Conservation (phyloP, 2,329 filamentous ascomycete genomes). For the Colletotrichum agaves region DNA sequence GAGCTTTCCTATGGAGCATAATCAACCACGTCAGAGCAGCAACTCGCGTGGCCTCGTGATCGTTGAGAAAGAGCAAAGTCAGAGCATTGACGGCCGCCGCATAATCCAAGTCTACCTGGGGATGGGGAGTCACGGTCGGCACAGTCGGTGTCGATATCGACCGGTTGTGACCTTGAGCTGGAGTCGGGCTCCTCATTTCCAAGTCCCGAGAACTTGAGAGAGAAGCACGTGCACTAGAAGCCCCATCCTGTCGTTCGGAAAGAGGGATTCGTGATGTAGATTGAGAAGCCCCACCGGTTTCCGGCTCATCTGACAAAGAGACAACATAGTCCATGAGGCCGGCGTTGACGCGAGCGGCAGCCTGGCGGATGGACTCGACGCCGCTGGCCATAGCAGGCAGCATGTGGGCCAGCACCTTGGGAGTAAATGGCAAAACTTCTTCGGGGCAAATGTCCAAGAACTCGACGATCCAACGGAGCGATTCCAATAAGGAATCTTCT, state of each 20-base stretch:
- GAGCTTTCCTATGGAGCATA: constrained; percentile 96
- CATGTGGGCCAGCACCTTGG: constrained; percentile 89
- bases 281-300: constrained; percentile 48
- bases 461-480: constrained; percentile 92
- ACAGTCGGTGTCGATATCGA: constrained; percentile 59
- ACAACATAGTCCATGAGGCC: constrained; percentile 95
- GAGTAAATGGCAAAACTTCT: constrained; percentile 94
- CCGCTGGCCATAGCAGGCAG: constrained; percentile 94
- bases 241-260: constrained; percentile 58
- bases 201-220: constrained; percentile 64
- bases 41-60: constrained; percentile 94
- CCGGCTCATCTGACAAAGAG: constrained; percentile 80
- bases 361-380: constrained; percentile 87
- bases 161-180: constrained; percentile 56
- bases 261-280: constrained; percentile 56
- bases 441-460: constrained; percentile 98
- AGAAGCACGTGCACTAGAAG: constrained; percentile 62
- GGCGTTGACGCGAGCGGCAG: constrained; percentile 88
- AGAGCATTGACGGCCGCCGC: constrained; percentile 93
- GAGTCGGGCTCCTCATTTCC: constrained; percentile 63
- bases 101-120: constrained; percentile 86
- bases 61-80: constrained; percentile 93
- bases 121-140: constrained; percentile 50
- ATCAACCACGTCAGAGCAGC: constrained; percentile 96
- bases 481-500: constrained; percentile 91